Conservation (phyloP, 352 stramenopile species). For the Phytophthora colocasiae region DNA sequence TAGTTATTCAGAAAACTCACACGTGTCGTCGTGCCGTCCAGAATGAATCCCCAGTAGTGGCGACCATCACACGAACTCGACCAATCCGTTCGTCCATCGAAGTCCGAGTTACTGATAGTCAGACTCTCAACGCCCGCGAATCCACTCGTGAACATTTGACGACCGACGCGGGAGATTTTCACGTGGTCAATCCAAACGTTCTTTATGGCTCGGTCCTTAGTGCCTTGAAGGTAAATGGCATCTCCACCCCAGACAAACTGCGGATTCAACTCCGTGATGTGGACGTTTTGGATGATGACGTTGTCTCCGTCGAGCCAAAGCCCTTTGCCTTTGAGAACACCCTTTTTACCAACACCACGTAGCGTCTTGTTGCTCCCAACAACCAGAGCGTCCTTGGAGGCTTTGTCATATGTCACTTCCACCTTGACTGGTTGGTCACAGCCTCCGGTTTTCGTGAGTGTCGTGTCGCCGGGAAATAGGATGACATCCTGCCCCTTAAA, state of each 20-base stretch:
- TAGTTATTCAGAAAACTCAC: conserved; percentile 48
- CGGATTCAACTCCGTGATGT: conserved; percentile 52
- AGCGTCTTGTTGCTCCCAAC: conserved; percentile 42
- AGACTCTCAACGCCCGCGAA: conserved; percentile 41
- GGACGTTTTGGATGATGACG: conserved; percentile 16
- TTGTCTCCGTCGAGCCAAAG: conserved; percentile 25
- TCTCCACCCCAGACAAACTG: conserved; percentile 44
- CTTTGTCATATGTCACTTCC: conserved; percentile 37
- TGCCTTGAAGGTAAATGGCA: conserved; percentile 36
- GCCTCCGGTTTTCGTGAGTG: conserved; percentile 49
- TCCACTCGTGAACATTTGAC: conserved; percentile 50
- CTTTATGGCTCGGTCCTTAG: conserved; percentile 21
- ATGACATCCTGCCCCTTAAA: conserved; percentile 49
- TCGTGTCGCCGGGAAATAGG: conserved; percentile 43
- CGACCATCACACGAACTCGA: conserved; percentile 51
- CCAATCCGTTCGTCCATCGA: conserved; percentile 48
- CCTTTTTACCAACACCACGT: conserved; percentile 25
- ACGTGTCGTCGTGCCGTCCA: conserved; percentile 29
- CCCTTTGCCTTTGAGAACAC: conserved; percentile 35
- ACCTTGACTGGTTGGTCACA: conserved; percentile 40
- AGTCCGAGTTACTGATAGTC: conserved; percentile 62
- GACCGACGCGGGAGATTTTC: conserved; percentile 42
- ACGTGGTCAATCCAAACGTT: conserved; percentile 59
- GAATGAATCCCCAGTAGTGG: conserved; percentile 53
- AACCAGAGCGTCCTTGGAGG: conserved; percentile 28